A percentile compares a stretch with the other conserved stretches of the same genome.
Conservation (phyloP, 352 stramenopile genomes). For the Pythium rishiriense region DNA sequence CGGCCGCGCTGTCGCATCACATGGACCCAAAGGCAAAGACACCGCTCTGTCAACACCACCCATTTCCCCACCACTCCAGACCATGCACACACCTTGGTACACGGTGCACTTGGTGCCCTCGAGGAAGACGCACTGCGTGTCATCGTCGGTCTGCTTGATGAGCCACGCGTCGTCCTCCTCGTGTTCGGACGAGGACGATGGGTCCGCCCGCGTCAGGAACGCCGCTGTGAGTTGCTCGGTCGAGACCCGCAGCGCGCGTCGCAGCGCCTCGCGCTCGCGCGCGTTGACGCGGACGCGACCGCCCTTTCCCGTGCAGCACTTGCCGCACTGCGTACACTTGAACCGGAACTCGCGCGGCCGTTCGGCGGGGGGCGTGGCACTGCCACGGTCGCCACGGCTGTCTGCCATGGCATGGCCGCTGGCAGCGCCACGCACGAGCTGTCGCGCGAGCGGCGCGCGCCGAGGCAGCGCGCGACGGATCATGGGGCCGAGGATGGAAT, state of each 20-base stretch:
- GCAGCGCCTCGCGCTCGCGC: slow-evolving; percentile 53
- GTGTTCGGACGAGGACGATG: not conserved
- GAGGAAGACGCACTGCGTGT: slow-evolving; percentile 67
- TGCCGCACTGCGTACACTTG: slow-evolving; percentile 72
- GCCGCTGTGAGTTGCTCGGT: slow-evolving; percentile 35
- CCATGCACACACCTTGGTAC: slow-evolving; percentile 39
- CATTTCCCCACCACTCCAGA: not conserved
- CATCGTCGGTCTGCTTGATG: slow-evolving; percentile 51
- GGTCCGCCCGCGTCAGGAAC: slow-evolving; percentile 31
- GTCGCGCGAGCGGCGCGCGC: no score
- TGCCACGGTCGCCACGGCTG: not conserved
- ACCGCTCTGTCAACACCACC: no score
- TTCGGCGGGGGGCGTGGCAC: not conserved
- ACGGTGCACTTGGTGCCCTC: slow-evolving; percentile 66
- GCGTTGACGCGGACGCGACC: slow-evolving; percentile 71
- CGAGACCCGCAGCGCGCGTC: slow-evolving; percentile 32
- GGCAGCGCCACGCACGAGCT: not conserved
- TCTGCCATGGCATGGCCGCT: not conserved
- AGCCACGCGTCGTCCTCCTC: slow-evolving; percentile 30
- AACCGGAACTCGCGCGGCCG: slow-evolving; percentile 48
- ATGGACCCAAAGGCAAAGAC: no score
- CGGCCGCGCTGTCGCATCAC: slow-evolving; percentile 43
- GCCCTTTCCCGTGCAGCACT: slow-evolving; percentile 73
- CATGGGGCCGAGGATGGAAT: no score
- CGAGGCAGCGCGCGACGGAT: not conserved